Conservation (phyloP, 495 filamentous ascomycete genomes). For the Baudoinia panamericana region DNA sequence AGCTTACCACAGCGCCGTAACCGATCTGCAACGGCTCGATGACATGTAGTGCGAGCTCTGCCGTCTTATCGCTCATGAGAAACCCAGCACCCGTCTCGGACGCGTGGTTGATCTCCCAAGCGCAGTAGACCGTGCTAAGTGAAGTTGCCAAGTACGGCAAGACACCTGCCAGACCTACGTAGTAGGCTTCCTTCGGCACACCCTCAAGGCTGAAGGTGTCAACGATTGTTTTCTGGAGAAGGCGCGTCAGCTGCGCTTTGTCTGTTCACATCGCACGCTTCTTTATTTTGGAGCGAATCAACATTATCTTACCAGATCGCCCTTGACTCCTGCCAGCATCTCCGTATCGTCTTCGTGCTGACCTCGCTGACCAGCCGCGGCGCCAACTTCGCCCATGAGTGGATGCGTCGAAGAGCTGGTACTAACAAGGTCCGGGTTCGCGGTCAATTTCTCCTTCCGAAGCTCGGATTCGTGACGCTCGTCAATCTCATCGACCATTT, state of each 20-base stretch:
- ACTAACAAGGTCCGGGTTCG: slow-evolving; percentile 45
- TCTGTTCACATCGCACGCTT: no score
- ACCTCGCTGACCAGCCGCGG: slow-evolving; percentile 10
- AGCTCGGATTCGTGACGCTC: slow-evolving; percentile 39
- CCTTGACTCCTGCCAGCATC: slow-evolving; percentile 36
- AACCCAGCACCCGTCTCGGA: slow-evolving; percentile 45
- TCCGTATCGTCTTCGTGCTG: slow-evolving; percentile 29
- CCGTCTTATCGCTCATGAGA: slow-evolving; percentile 56
- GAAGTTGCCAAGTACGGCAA: slow-evolving; percentile 85
- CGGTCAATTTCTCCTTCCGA: slow-evolving; percentile 37
- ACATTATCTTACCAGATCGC: slow-evolving; percentile 9
- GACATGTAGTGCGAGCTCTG: slow-evolving; percentile 58
- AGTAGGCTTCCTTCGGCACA: slow-evolving; percentile 70
- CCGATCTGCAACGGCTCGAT: slow-evolving; percentile 87
- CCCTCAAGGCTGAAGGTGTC: slow-evolving; percentile 70
- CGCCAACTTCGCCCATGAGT: slow-evolving; percentile 37
- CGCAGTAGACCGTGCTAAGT: slow-evolving; percentile 70
- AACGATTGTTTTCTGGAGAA: slow-evolving; percentile 56
- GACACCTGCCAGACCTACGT: slow-evolving; percentile 76
- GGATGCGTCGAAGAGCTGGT: slow-evolving; percentile 43
- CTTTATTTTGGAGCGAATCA: no score
- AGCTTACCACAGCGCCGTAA: slow-evolving; percentile 76
- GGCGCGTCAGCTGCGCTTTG: no score
- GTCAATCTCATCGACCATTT: slow-evolving; percentile 34
- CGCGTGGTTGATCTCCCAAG: slow-evolving; percentile 38